Conservation (phyloP, 1,284 basidiomycete species). For the Microbotryum lychnidis-dioicae region DNA sequence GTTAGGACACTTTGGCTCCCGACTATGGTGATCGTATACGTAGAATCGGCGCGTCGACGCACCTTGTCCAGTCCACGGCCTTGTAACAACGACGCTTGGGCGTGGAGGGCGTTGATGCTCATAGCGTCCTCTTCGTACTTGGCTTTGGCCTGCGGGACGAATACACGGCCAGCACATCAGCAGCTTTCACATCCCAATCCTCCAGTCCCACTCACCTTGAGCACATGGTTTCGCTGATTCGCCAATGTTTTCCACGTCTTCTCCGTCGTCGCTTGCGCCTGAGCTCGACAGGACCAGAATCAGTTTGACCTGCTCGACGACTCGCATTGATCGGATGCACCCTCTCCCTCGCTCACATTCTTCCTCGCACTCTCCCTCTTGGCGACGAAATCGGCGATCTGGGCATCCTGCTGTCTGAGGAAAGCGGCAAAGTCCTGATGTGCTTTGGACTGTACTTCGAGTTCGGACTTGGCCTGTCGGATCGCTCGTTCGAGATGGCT, state of each 20-base stretch:
- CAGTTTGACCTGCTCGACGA: too few species aligned
- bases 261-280: conserved; percentile 65
- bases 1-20: neutral
- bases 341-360: conserved; percentile 36
- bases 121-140: conserved; percentile 92
- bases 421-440: conserved; percentile 43
- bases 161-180: too few species aligned
- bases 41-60: conserved; percentile 36
- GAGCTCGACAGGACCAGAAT: neutral
- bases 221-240: conserved; percentile 70
- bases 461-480: conserved; percentile 58
- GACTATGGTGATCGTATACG: too few species aligned
- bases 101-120: conserved; percentile 90
- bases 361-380: conserved; percentile 69
- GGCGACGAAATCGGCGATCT: conserved; percentile 53
- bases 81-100: conserved; percentile 84
- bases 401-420: conserved; percentile 60
- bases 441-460: conserved; percentile 66
- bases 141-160: conserved; percentile 57
- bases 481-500: conserved; percentile 34
- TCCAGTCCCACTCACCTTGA: conserved; percentile 47
- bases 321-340: too few species aligned
- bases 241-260: conserved; percentile 81
- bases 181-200: too few species aligned
- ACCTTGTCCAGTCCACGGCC: conserved; percentile 91